Conservation (phyloP, 768 basidiomycete genomes). For the Dentipellis fragilis region DNA sequence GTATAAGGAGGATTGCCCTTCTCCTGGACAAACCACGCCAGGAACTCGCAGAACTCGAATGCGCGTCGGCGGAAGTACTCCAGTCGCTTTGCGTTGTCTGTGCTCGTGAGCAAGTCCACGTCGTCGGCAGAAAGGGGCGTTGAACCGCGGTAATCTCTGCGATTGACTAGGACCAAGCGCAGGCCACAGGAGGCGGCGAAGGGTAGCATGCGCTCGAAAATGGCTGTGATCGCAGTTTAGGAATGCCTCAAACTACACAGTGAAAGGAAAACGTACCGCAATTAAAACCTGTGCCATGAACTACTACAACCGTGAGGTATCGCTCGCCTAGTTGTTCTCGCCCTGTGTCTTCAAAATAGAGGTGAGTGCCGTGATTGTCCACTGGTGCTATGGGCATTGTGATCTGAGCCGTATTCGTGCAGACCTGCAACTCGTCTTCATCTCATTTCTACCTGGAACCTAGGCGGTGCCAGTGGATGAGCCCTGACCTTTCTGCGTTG, state of each 20-base stretch:
- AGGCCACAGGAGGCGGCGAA: neutral
- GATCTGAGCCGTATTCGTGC: too few species aligned
- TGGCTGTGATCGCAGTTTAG: neutral
- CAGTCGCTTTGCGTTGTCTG: neutral
- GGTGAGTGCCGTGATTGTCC: slow-evolving; percentile 8
- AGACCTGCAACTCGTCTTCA: too few species aligned
- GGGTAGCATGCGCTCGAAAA: neutral
- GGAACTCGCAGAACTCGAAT: neutral
- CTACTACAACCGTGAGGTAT: slow-evolving; percentile 13
- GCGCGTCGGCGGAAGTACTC: neutral
- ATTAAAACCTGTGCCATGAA: slow-evolving; percentile 15
- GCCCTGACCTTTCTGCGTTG: too few species aligned
- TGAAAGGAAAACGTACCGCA: slow-evolving; percentile 6
- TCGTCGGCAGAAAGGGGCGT: neutral
- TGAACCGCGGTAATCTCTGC: neutral
- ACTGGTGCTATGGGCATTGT: slow-evolving; percentile 15
- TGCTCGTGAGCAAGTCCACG: neutral
- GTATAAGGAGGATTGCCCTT: neutral
- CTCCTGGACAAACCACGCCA: neutral
- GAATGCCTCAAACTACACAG: too few species aligned
- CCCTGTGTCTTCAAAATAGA: slow-evolving; percentile 17
- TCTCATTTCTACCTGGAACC: too few species aligned
- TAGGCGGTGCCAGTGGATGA: too few species aligned
- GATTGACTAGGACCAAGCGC: neutral
- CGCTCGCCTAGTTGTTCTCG: neutral